These are phyloP conservation scores for Colletotrichum costaricense DNA, from an alignment of 2,329 filamentous ascomycete genomes.

Conservation along the genomic window DNA sequence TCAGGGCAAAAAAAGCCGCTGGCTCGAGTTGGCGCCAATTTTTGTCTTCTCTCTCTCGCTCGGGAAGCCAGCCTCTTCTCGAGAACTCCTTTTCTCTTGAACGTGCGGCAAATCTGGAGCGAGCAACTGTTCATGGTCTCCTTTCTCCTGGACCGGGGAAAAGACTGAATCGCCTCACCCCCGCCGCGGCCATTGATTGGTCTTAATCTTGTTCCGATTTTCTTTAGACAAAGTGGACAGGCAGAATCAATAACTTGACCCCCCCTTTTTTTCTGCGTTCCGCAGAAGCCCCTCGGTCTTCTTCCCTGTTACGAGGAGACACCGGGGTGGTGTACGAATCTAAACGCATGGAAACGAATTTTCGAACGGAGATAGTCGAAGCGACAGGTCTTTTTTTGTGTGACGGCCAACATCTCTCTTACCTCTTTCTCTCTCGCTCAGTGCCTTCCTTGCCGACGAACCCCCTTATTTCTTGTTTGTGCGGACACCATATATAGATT, in stretches of 20 bases:
- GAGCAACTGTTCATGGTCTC: neutral
- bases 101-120: neutral
- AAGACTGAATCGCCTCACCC: constrained; percentile 15
- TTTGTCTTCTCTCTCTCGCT: constrained; percentile 17
- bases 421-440: neutral
- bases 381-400: constrained; percentile 25
- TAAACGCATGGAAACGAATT: constrained; percentile 28
- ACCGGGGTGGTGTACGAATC: constrained; percentile 8
- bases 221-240: constrained; percentile 26
- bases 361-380: constrained; percentile 26
- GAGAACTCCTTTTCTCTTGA: neutral
- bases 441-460: neutral
- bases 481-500: constrained; percentile 33
- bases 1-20: constrained; percentile 4
- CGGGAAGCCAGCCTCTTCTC: constrained; percentile 1
- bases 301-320: neutral
- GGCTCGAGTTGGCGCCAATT: neutral
- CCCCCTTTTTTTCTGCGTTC: constrained; percentile 3
- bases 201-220: constrained; percentile 21
- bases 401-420: constrained; percentile 20
- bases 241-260: constrained; percentile 24
- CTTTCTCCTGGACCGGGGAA: constrained; percentile 13
- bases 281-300: neutral
- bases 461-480: constrained; percentile 4
- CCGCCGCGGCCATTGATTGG: constrained; percentile 24